These are phyloP conservation scores for Apiospora saccharicola DNA, from an alignment of 2,329 filamentous ascomycete genomes.

Conservation along the genomic window DNA sequence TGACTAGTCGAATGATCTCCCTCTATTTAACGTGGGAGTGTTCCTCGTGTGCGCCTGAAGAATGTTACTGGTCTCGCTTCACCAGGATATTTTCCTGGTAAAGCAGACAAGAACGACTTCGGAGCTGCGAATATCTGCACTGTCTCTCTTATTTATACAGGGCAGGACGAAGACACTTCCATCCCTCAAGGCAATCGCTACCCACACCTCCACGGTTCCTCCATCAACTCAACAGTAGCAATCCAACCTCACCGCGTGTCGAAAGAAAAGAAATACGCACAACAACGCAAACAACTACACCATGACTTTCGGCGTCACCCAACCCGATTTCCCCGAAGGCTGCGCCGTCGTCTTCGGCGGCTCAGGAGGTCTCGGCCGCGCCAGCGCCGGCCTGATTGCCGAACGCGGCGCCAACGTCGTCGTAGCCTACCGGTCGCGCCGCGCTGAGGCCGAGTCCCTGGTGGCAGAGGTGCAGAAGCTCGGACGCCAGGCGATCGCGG, in stretches of 20 bases:
- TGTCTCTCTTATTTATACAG: not conserved
- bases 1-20: not conserved
- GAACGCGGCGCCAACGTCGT: slow-evolving; percentile 26
- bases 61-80: not conserved
- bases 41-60: not conserved
- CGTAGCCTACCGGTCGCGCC: slow-evolving; percentile 25
- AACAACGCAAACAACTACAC: slow-evolving; percentile 54
- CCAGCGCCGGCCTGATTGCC: slow-evolving; percentile 26
- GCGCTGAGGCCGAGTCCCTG: slow-evolving; percentile 25
- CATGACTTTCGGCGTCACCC: slow-evolving; percentile 26
- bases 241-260: not conserved
- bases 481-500: slow-evolving; percentile 24
- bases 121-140: not conserved
- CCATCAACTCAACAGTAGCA: not conserved
- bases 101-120: not conserved
- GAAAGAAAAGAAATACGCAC: slow-evolving; percentile 39
- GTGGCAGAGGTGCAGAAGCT: slow-evolving; percentile 21
- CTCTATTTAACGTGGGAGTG: slow-evolving; percentile 14
- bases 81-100: not conserved
- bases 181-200: no score
- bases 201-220: no score
- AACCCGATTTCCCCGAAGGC: slow-evolving; percentile 25
- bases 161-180: not conserved
- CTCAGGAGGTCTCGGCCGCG: slow-evolving; percentile 26
- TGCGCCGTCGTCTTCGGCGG: slow-evolving; percentile 27